Conservation (phyloP, 805 yeast species). For the Saccharomycopsis synnaedendra region DNA sequence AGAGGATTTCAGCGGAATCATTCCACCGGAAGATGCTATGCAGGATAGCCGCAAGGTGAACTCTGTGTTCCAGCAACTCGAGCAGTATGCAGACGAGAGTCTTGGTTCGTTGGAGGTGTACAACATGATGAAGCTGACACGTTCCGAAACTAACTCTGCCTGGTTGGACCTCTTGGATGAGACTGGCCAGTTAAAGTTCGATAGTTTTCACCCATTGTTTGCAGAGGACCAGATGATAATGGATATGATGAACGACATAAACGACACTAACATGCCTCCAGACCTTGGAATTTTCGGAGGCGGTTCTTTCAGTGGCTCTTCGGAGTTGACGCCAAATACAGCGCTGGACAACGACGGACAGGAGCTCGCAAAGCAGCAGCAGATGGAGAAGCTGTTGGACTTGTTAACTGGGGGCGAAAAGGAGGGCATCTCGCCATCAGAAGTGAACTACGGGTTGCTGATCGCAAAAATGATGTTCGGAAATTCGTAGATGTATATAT, state of each 20-base stretch:
- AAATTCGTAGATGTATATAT: neutral
- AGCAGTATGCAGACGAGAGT: neutral
- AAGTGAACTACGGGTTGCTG: slow-evolving; percentile 8
- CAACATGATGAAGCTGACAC: too few species aligned
- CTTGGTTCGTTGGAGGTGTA: neutral
- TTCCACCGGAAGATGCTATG: too few species aligned
- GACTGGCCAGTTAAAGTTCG: slow-evolving; percentile 20
- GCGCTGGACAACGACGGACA: neutral
- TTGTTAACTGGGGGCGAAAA: neutral
- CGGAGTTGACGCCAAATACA: neutral
- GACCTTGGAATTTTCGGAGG: neutral
- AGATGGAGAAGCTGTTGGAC: neutral
- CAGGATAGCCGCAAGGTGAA: too few species aligned
- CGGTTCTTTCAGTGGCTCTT: neutral
- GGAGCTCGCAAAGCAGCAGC: neutral
- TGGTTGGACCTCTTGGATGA: slow-evolving; percentile 21
- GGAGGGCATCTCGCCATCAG: slow-evolving; percentile 4
- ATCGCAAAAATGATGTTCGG: slow-evolving; percentile 14
- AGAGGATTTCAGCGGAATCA: too few species aligned
- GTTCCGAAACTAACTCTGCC: neutral
- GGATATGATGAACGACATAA: slow-evolving; percentile 1
- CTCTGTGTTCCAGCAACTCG: neutral
- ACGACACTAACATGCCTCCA: neutral
- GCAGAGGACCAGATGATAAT: neutral
- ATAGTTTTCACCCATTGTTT: slow-evolving; percentile 21